Conservation (phyloP, 371 early-diverging fungal genomes). For the Saksenaea vasiformis region DNA sequence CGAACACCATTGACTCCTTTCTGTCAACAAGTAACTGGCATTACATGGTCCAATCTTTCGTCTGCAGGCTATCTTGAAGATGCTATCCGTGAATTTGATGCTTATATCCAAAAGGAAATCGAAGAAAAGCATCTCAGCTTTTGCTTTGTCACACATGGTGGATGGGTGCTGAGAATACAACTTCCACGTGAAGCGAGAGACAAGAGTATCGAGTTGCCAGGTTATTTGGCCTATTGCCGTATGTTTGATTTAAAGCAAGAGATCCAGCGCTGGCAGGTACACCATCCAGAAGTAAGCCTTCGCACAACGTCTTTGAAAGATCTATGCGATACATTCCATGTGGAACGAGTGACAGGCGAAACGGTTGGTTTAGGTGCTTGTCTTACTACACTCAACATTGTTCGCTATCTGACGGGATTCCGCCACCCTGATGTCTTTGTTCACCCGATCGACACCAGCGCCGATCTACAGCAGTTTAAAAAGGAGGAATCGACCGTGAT, state of each 20-base stretch:
- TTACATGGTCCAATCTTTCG: conserved; percentile 56
- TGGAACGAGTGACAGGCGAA: conserved; percentile 45
- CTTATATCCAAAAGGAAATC: conserved; percentile 60
- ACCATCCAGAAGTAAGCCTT: conserved; percentile 60
- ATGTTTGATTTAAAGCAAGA: conserved; percentile 81
- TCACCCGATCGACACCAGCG: conserved; percentile 66
- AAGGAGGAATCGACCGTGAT: conserved; percentile 68
- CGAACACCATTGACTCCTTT: conserved; percentile 65
- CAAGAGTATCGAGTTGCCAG: conserved; percentile 65
- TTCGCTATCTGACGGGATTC: conserved; percentile 53
- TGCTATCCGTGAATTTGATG: conserved; percentile 61
- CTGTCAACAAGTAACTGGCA: conserved; percentile 69
- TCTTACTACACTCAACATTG: conserved; percentile 62
- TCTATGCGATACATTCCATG: conserved; percentile 61
- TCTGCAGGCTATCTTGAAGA: conserved; percentile 59
- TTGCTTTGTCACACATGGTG: conserved; percentile 79
- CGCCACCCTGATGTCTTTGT: conserved; percentile 65
- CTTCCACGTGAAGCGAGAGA: conserved; percentile 72
- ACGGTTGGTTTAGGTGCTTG: conserved; percentile 66
- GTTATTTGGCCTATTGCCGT: conserved; percentile 57
- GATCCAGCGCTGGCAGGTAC: conserved; percentile 66
- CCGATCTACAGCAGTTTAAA: conserved; percentile 67
- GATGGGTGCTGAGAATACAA: conserved; percentile 75
- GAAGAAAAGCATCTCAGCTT: conserved; percentile 59
- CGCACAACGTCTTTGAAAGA: conserved; percentile 62